Base-by-base conservation (phyloP, 1,139 yeast species). In the Suhomyces bribrorum region DNA sequence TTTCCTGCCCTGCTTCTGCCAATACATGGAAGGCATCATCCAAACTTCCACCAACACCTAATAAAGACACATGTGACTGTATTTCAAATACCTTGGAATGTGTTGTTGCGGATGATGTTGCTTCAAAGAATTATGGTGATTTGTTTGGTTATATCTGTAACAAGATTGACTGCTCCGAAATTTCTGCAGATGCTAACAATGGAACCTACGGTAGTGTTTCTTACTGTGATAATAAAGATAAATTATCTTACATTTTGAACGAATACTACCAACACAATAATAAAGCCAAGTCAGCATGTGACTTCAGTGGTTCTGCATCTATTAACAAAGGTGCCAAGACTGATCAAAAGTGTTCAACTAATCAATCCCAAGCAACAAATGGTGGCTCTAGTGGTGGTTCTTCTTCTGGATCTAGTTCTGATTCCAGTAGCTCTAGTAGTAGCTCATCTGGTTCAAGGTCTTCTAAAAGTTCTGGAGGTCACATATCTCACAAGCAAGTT, bases 1-100 rank as follows among this genome's bases (percentile, higher is more conserved):
- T 42, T 32, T 38, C 64, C 23, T 71, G 77, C 52, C 77, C 77
- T 28, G 59, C 66, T 16, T 40, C 55, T 14, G 64, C 62, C 23
- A 45, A 61, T 9, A 58, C 58, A 42, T 71, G 76, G 76, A 48
- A 50, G 27, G 76, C 76, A 32, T 58, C 69, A 20, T 53, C 66
- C 22, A 52, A 44, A 15, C 66, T 71, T 49, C 77, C 77, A 26
- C 77, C 76, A 42, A 69, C 75, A 30, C 76, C 77, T 17, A 71
- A 70, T 47, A 52, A 61, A 28, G 56, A 49, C 17, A 51, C 57
- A 27, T 71, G 77, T 61, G 59, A 63, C 32, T 71, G 77, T 58
- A 54, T 69, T 51, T 53, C 56, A 3, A 41, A 50, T 27, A 50
- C 73, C 6, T 59, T 68, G 39, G 49, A 52, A 25, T 71, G 77